Base-by-base conservation (phyloP, 73 alveolate species). In the Paramecium caudatum region DNA sequence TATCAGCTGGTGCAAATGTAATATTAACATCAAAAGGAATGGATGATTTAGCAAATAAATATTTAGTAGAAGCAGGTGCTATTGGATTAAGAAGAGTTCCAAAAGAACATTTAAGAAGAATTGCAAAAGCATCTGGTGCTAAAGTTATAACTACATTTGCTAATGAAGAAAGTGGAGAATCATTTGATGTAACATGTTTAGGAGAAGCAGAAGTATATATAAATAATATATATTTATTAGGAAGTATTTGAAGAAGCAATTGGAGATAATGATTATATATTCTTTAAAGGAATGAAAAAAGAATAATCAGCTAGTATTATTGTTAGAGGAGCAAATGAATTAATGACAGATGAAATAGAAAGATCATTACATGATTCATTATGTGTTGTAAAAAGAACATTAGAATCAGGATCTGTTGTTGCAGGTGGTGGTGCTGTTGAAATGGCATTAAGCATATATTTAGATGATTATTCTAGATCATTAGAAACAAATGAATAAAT, bases 371-470 rank as follows among this genome's bases (percentile, higher is more conserved):
- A 98, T 82, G 99, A 98, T 83, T 97, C 99, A 13, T 94, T 97
- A 7, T 97, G 99, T 85, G 99, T 98, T 19, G 98, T 98, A 23
- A 97, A 97, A 93, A 94, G 99, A 92, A 98, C 98, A 63, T 94
- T 98, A 87, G 99, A 97, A 94, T 78, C 95, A 46, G 91, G 94
- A 47, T 85, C 82, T 47, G 96, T 98, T 69, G 99, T 97, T 13
- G 96, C 99, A 0, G 99, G 99, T 36, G 99, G 99, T 49, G 99
- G 99, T 23, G 98, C 99, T 37, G 99, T 97, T 34, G 99, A 98
- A 90, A 98, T 96, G 36, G 98, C 99, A 19, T 93, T 98, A 34
- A 96, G 99, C 82, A 90, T 98, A 34, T 93, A 95, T 90, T 88
- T 98, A 45, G 99, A 98, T 82, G 98, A 96, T 78, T 91, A 63